Base-by-base conservation (phyloP, 2,329 filamentous ascomycete genomes). In the Talaromyces pinophilus region DNA sequence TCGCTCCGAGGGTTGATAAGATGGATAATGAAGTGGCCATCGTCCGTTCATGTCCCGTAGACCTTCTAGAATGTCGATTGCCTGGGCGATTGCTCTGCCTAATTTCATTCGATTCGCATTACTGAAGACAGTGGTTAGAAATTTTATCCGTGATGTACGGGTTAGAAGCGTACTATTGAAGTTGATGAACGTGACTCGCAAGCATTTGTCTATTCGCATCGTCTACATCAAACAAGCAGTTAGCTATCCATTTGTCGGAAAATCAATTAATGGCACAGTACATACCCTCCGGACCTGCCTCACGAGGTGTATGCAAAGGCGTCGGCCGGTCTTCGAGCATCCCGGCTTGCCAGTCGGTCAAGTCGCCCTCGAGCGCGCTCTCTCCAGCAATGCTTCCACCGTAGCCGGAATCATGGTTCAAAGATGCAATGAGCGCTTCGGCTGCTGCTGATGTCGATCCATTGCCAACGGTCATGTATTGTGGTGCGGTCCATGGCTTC, bases 11-110 rank as follows among this genome's bases (percentile, higher is more conserved):
- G 73, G 71, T 63, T 76, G 75, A 7, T 76, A 75, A 1, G 93
- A 92, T 63, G 95, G 95, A 77, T 99, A 99, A 76, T 96, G 92
- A 38, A 93, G 94, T 1, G 95, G 95, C 95, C 95, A 98, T 74
- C 89, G 87, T 15, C 90, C 82, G 74, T 99, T 99, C 85, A 92
- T 95, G 69, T 93, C 86, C 78, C 96, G 93, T 66, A 99, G 85
- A 67, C 87, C 88, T 77, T 90, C 90, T 70, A 99, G 81, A 1
- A 92, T 87, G 67, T 97, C 92, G 66, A 97, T 87, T 8, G 93
- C 94, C 71, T 89, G 88, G 74, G 89, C 91, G 75, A 99, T 97
- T 15, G 93, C 91, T 67, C 93, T 90, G 52, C 88, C 92, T n/a
- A 99, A 87, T 38, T 91, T 88, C 5, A 89, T 91, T 67, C 93